phyloP scores from a whole-genome alignment of 495 filamentous ascomycete species.

The Trypethelium eluteriae region DNA sequence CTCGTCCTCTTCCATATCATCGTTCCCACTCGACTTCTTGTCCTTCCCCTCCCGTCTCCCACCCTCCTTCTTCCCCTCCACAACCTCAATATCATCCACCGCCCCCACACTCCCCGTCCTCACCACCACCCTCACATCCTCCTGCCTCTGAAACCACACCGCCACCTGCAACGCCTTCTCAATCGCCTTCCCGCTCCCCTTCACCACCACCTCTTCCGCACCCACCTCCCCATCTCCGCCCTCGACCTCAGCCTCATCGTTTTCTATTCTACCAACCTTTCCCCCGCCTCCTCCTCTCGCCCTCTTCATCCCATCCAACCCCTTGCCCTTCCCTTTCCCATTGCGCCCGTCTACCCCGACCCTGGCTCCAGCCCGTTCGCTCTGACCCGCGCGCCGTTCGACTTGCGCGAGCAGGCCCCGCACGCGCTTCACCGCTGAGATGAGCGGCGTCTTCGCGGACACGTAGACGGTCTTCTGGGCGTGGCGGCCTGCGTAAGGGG shows the following conservation, averaged over 20 bases:
- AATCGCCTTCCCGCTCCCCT: conserved; percentile 75
- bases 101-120: conserved; percentile 35
- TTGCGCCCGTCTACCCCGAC: conserved; percentile 38
- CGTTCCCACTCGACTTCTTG: background rate
- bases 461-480: conserved; percentile 69
- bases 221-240: conserved; percentile 8
- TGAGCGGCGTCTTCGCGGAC: conserved; percentile 65
- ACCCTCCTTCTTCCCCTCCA: conserved; percentile 4
- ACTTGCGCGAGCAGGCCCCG: conserved; percentile 60
- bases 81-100: conserved; percentile 38
- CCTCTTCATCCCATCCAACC: conserved; percentile 16
- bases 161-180: conserved; percentile 51
- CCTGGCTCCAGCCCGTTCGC: conserved; percentile 25
- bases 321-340: conserved; percentile 35
- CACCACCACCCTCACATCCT: conserved; percentile 30
- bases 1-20: conserved; percentile 10
- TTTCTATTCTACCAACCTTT: conserved; percentile 22
- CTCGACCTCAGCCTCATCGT: conserved; percentile 33
- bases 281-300: conserved; percentile 16
- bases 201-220: conserved; percentile 55
- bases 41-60: background rate
- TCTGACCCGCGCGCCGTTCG: conserved; percentile 49
- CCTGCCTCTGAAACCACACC: conserved; percentile 36
- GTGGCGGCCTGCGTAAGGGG: conserved; percentile 45
- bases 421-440: conserved; percentile 73